These are phyloP conservation scores for Hypericum perforatum DNA, from an alignment of 345 rosid species.

Conservation along the genomic window DNA sequence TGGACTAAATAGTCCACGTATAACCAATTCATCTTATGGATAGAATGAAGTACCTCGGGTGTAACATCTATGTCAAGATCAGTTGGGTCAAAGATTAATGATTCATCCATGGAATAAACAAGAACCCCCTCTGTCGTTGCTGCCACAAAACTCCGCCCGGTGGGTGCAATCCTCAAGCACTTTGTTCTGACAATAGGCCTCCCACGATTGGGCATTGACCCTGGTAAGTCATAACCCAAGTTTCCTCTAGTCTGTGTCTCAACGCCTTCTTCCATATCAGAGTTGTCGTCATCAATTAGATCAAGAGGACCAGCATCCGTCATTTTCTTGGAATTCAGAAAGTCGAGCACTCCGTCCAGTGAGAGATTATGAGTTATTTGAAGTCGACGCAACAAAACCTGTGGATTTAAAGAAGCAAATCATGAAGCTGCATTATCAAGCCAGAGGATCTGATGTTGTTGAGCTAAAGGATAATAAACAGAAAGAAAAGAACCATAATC, in stretches of 20 bases:
- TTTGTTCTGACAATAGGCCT: conserved; percentile 75
- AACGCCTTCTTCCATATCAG: conserved; percentile 76
- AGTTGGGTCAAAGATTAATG: conserved; percentile 89
- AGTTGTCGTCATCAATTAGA: conserved; percentile 73
- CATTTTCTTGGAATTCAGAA: conserved; percentile 86
- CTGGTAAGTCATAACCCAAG: conserved; percentile 78
- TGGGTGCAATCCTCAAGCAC: conserved; percentile 80
- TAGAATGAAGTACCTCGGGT: conserved; percentile 53
- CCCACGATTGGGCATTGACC: conserved; percentile 73
- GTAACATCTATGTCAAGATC: conserved; percentile 98
- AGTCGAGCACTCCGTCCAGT: conserved; percentile 91
- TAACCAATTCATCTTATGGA: not conserved
- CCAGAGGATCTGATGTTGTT: too few relatives aligned
- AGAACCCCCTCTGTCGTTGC: conserved; percentile 98
- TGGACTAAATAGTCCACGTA: too few relatives aligned
- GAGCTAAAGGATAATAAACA: too few relatives aligned
- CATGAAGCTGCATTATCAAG: too few relatives aligned
- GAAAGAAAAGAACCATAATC: too few relatives aligned
- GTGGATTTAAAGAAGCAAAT: conserved; percentile 5
- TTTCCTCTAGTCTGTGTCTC: conserved; percentile 67
- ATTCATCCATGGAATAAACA: conserved; percentile 75
- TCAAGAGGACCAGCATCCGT: conserved; percentile 93
- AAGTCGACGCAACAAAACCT: conserved; percentile 81
- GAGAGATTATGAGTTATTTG: conserved; percentile 81
- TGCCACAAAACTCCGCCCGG: conserved; percentile 84